Evolutionary conservation across 1,284 basidiomycete genomes (phyloP).

Genomic region (Irpex lacteus): DNA sequence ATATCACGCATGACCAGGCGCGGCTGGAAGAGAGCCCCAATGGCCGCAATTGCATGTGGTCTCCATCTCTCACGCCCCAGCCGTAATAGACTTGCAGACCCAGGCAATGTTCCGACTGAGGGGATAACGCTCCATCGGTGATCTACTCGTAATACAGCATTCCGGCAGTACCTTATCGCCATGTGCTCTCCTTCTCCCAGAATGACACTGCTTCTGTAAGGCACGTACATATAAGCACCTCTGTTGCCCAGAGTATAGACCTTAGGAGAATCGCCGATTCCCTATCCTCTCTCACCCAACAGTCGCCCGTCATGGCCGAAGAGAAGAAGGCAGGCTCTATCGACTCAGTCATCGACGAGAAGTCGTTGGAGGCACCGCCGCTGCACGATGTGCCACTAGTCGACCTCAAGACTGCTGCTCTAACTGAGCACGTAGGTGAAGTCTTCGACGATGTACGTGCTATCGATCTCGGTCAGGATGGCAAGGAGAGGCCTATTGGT

Average conservation of each 20-base stretch:
- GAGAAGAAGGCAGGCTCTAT: slow-evolving; percentile 12
- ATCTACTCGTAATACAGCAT: neutral
- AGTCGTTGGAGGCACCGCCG: slow-evolving; percentile 1
- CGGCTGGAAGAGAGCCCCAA: neutral
- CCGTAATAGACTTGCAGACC: too few species aligned
- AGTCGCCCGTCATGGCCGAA: neutral
- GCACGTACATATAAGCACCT: neutral
- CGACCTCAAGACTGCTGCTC: slow-evolving; percentile 16
- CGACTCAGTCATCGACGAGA: slow-evolving; percentile 18
- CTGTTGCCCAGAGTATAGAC: neutral
- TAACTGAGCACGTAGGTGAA: slow-evolving; percentile 20
- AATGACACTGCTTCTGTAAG: neutral
- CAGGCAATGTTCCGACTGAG: too few species aligned
- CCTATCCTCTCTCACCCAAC: neutral
- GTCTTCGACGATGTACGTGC: slow-evolving; percentile 35
- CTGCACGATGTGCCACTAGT: slow-evolving; percentile 8
- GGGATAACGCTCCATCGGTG: neutral
- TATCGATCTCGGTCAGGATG: slow-evolving; percentile 36
- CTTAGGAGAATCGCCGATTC: neutral
- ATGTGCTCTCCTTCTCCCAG: neutral
- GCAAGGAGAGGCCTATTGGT: slow-evolving; percentile 41
- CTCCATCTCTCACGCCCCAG: neutral
- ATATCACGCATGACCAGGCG: neutral
- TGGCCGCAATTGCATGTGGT: neutral
- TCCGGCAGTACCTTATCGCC: neutral